phyloP scores from a whole-genome alignment of 2,329 filamentous ascomycete species.

The Alternaria dauci region DNA sequence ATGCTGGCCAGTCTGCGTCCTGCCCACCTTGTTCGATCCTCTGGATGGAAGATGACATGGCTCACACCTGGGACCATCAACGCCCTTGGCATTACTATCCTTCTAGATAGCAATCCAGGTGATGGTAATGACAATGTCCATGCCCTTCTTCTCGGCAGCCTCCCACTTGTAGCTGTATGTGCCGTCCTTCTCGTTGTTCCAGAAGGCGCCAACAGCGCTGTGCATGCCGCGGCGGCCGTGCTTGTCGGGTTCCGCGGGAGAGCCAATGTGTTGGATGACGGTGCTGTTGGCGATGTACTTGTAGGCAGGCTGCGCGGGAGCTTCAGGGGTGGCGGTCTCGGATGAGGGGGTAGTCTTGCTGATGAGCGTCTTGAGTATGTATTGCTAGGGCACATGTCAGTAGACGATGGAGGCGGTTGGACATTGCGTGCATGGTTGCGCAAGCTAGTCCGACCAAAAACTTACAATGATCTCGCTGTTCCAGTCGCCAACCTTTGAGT shows the following conservation, averaged over 20 bases:
- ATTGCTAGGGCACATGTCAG: slow-evolving; percentile 66
- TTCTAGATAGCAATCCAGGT: slow-evolving; percentile 73
- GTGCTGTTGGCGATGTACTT: slow-evolving; percentile 99
- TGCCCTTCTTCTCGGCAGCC: slow-evolving; percentile 60
- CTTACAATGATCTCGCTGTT: slow-evolving; percentile 92
- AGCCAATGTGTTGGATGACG: slow-evolving; percentile 86
- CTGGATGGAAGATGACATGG: background rate
- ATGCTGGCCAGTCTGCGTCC: background rate
- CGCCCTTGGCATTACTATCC: background rate
- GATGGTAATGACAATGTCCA: slow-evolving; percentile 61
- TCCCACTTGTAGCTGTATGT: slow-evolving; percentile 92
- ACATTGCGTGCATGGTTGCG: slow-evolving; percentile 13
- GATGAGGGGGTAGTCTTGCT: slow-evolving; percentile 72
- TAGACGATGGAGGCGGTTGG: slow-evolving; percentile 33
- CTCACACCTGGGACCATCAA: background rate
- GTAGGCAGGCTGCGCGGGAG: slow-evolving; percentile 67
- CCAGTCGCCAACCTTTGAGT: slow-evolving; percentile 84
- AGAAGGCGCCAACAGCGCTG: slow-evolving; percentile 83
- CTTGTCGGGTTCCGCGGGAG: slow-evolving; percentile 60
- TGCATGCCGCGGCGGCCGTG: slow-evolving; percentile 91
- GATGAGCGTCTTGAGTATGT: slow-evolving; percentile 79
- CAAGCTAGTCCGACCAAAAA: slow-evolving; percentile 10
- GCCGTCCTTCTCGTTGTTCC: slow-evolving; percentile 89
- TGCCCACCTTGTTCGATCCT: background rate
- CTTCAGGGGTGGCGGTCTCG: slow-evolving; percentile 37